Percentiles rank a stretch among this genome's conserved stretches.
Evolutionary conservation across 495 filamentous ascomycete genomes (phyloP).

Genomic region (Penicillium cataractarum): DNA sequence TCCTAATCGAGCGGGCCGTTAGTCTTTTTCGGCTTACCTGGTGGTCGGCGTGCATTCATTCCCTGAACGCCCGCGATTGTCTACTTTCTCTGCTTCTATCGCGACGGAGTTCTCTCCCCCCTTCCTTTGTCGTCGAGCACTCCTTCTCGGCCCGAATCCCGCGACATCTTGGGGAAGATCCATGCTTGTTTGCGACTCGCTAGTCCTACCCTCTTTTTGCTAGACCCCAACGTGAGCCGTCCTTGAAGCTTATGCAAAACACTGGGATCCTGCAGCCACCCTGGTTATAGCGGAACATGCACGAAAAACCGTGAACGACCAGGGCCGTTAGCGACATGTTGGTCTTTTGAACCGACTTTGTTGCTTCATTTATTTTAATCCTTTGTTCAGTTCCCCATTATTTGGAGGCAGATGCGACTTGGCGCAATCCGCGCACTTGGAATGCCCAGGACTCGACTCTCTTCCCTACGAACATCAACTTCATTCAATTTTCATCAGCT

Average conservation of each 20-base stretch:
- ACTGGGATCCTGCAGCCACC: conserved; percentile 39
- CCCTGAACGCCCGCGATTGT: neutral
- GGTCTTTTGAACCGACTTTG: conserved; percentile 29
- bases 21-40: neutral
- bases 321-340: conserved; percentile 38
- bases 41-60: conserved; percentile 1
- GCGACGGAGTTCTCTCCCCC: neutral
- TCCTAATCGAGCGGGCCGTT: neutral
- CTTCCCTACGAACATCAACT: conserved; percentile 5
- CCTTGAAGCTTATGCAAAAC: conserved; percentile 29
- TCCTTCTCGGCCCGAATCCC: conserved; percentile 21
- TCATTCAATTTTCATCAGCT: neutral
- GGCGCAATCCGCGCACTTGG: conserved; percentile 13
- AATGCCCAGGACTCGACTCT: conserved; percentile 13
- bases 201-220: conserved; percentile 13
- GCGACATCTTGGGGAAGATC: conserved; percentile 21
- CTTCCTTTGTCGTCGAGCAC: neutral
- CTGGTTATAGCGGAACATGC: conserved; percentile 38
- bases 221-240: conserved; percentile 1
- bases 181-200: conserved; percentile 17
- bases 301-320: conserved; percentile 29
- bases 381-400: conserved; percentile 22
- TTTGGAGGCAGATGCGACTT: conserved; percentile 20
- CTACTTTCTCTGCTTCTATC: neutral
- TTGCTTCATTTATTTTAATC: conserved; percentile 12